These are phyloP conservation scores for Apiospora aurea DNA, from an alignment of 2,329 filamentous ascomycete species.

Conservation along the genomic window DNA sequence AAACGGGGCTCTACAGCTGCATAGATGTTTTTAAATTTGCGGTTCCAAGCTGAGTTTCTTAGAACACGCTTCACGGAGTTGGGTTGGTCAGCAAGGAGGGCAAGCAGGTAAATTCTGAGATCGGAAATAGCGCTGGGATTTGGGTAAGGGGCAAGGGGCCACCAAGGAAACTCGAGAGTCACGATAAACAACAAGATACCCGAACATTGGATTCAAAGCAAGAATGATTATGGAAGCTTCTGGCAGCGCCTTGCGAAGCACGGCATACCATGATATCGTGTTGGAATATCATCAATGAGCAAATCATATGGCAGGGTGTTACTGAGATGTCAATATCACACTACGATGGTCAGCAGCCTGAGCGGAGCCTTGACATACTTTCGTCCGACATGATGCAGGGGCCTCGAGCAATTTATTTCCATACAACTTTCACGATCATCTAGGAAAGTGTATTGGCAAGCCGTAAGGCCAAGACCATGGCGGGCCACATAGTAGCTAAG, in stretches of 20 bases:
- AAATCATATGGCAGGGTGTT: not conserved
- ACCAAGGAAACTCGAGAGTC: slow-evolving; percentile 13
- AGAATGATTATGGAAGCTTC: slow-evolving; percentile 3
- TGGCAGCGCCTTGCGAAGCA: not conserved
- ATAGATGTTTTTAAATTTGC: not conserved
- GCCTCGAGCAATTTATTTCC: not conserved
- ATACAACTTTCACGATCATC: not conserved
- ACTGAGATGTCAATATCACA: not conserved
- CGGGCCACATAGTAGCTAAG: not conserved
- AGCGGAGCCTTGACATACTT: not conserved
- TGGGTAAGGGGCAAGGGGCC: not conserved
- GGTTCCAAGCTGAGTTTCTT: slow-evolving; percentile 11
- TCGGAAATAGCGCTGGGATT: slow-evolving; percentile 12
- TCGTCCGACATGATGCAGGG: not conserved
- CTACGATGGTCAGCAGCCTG: not conserved
- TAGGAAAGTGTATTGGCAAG: not conserved
- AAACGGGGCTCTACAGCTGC: not conserved
- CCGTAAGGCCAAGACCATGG: not conserved
- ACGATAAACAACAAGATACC: slow-evolving; percentile 22
- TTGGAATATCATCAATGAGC: not conserved
- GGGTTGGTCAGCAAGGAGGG: not conserved
- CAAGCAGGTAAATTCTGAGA: not conserved
- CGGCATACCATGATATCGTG: not conserved
- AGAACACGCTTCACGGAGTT: slow-evolving; percentile 1
- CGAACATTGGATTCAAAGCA: slow-evolving; percentile 7